Evolutionary conservation across 148 eudicot genomes (phyloP).

Genomic region (Hydrangea macrophylla): DNA sequence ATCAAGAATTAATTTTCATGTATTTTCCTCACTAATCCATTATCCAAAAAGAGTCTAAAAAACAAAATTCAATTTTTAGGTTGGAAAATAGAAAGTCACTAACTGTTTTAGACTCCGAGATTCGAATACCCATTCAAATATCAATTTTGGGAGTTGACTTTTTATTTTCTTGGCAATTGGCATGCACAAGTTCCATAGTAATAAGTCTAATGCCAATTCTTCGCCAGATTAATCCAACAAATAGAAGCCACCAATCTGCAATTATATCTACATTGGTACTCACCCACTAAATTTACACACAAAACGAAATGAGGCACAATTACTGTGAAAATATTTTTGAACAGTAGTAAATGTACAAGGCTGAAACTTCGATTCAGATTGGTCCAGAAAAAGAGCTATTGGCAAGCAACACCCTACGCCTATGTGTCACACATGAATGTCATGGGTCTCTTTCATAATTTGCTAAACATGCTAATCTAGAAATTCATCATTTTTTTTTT

Average conservation of each 20-base stretch:
- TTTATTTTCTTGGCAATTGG: not conserved
- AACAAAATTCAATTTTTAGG: too few relatives aligned
- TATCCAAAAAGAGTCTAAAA: too few relatives aligned
- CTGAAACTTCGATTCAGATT: not conserved
- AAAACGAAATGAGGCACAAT: not conserved
- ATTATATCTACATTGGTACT: not conserved
- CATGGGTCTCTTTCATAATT: too few relatives aligned
- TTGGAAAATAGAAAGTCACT: too few relatives aligned
- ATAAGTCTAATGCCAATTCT: not conserved
- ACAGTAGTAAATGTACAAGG: not conserved
- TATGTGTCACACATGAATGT: too few relatives aligned
- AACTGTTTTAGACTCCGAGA: too few relatives aligned
- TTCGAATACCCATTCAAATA: too few relatives aligned
- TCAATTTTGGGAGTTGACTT: not conserved
- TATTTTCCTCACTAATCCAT: too few relatives aligned
- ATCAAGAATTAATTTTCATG: too few relatives aligned
- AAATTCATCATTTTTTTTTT: too few relatives aligned
- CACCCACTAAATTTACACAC: conserved; percentile 2
- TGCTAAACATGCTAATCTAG: too few relatives aligned
- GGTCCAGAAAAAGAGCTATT: not conserved
- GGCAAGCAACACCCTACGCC: not conserved
- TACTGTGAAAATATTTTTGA: not conserved
- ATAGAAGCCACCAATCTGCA: not conserved
- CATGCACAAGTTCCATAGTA: not conserved
- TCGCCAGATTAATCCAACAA: not conserved